Evolutionary conservation across 2,329 filamentous ascomycete species (phyloP).

Genomic region (Aspergillus brasiliensis): DNA sequence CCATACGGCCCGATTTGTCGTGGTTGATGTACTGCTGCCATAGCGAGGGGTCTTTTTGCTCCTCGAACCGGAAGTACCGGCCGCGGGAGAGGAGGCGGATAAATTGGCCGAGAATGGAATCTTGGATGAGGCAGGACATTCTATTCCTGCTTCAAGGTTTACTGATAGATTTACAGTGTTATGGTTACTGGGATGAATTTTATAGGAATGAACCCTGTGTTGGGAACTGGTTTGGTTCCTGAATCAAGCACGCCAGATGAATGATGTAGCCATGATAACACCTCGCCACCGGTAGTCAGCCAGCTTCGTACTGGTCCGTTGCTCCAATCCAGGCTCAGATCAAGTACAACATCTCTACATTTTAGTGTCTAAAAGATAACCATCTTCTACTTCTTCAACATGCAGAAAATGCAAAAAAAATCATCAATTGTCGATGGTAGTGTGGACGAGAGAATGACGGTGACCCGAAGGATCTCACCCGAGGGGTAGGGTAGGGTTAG

Average conservation of each 20-base stretch:
- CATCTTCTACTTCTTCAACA: too few species aligned
- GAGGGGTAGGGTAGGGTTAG: too few species aligned
- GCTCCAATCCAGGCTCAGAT: not conserved
- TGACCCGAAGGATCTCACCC: too few species aligned
- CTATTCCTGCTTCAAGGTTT: not conserved
- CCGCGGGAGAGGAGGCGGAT: constrained; percentile 44
- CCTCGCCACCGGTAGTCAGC: not conserved
- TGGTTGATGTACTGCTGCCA: constrained; percentile 54
- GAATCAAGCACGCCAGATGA: not conserved
- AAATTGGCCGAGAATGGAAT: constrained; percentile 45
- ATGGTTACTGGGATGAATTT: not conserved
- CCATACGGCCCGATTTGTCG: constrained; percentile 53
- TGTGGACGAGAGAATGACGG: not conserved
- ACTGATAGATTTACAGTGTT: not conserved
- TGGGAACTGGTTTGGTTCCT: not conserved
- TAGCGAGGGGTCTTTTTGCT: constrained; percentile 52
- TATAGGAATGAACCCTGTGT: not conserved
- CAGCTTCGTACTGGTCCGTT: not conserved
- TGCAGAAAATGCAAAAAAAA: too few species aligned
- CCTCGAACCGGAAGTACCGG: constrained; percentile 44
- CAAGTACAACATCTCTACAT: too few species aligned
- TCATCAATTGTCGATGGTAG: too few species aligned
- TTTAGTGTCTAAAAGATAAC: too few species aligned
- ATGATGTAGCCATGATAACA: not conserved
- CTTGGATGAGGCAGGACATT: constrained; percentile 43